These are phyloP conservation scores for Chlamydomonas incerta DNA, from an alignment of 139 green algal species.

Conservation along the genomic window DNA sequence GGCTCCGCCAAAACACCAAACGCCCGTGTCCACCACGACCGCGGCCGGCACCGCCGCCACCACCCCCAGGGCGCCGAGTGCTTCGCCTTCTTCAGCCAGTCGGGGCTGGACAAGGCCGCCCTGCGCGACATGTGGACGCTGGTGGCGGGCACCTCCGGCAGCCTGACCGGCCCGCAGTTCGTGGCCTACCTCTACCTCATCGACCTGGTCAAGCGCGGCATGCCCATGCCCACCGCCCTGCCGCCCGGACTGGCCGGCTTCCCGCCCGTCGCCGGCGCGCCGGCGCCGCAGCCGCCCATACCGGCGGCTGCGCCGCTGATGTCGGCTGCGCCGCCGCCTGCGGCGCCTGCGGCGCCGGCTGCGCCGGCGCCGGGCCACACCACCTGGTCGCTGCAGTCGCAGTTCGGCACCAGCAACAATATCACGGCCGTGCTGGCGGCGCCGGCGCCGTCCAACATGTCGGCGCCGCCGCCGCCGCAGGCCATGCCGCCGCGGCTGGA, in stretches of 20 bases:
- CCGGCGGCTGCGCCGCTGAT: neutral
- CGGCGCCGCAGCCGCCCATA: slow-evolving; percentile 55
- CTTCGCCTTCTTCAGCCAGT: slow-evolving; percentile 84
- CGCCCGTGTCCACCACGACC: too few species aligned
- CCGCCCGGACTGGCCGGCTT: slow-evolving; percentile 50
- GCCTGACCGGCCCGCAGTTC: slow-evolving; percentile 79
- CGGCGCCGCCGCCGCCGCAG: slow-evolving; percentile 25
- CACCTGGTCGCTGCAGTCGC: slow-evolving; percentile 55
- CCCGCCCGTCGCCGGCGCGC: slow-evolving; percentile 59
- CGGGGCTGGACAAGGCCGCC: slow-evolving; percentile 77
- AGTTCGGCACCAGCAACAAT: slow-evolving; percentile 50
- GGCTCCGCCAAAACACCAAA: too few species aligned
- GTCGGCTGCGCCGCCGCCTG: neutral
- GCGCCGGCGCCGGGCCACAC: too few species aligned
- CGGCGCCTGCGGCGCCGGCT: neutral
- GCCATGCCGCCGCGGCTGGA: slow-evolving; percentile 6
- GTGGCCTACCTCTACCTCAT: slow-evolving; percentile 85
- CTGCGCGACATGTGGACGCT: slow-evolving; percentile 74
- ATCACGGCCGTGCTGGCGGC: slow-evolving; percentile 24
- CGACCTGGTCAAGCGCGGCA: slow-evolving; percentile 61
- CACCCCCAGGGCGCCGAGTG: slow-evolving; percentile 79
- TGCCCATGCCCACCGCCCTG: slow-evolving; percentile 46
- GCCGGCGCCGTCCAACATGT: slow-evolving; percentile 2
- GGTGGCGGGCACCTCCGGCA: slow-evolving; percentile 73
- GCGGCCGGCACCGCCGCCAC: too few species aligned